A percentile compares a stretch with the other conserved stretches of the same genome.
phyloP scores from a whole-genome alignment of 176 grass and related monocot genomes.

The Phoenix dactylifera region DNA sequence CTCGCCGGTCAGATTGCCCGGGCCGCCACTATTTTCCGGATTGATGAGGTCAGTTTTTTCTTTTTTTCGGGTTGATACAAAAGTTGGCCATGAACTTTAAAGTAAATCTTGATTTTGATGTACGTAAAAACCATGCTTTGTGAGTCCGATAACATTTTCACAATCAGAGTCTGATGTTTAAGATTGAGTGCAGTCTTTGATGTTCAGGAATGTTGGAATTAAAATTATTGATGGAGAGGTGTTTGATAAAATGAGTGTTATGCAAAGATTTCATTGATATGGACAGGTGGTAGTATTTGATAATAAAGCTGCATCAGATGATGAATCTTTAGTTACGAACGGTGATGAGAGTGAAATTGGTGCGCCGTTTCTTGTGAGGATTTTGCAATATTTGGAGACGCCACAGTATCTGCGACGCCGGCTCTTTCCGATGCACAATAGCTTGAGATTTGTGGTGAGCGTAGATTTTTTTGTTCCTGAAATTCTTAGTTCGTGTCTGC shows the following conservation, averaged over 20 bases:
- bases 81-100: no score
- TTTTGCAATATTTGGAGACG: constrained; percentile 75
- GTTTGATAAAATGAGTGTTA: no score
- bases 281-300: constrained; percentile 67
- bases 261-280: background rate
- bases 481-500: background rate
- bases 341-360: constrained; percentile 39
- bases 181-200: no score
- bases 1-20: constrained; percentile 90
- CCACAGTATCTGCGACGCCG: constrained; percentile 79
- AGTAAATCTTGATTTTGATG: no score
- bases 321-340: constrained; percentile 16
- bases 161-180: no score
- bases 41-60: constrained; percentile 56
- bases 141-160: no score
- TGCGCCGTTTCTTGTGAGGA: constrained; percentile 62
- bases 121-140: no score
- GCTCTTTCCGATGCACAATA: constrained; percentile 89
- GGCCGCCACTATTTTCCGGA: constrained; percentile 66
- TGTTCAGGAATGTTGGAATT: no score
- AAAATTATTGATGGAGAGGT: no score
- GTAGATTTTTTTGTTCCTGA: background rate
- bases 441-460: constrained; percentile 89
- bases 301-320: constrained; percentile 26
- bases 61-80: background rate